phyloP scores from a whole-genome alignment of 805 yeast genomes.

The Ogataea philodendri region DNA sequence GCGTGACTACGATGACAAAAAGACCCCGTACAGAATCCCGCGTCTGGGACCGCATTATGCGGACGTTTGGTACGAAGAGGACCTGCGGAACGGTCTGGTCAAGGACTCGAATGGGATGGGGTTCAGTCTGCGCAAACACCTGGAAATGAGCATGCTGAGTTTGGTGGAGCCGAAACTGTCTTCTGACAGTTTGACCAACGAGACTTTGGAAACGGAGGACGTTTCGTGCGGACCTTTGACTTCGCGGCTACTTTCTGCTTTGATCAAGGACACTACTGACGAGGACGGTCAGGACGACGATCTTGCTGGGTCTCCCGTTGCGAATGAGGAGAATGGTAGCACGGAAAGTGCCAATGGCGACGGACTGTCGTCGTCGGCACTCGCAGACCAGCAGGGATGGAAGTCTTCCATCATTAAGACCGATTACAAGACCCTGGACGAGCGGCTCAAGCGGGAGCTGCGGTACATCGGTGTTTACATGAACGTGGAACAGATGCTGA shows the following conservation, averaged over 20 bases:
- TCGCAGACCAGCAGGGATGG: constrained; percentile 47
- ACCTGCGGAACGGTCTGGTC: constrained; percentile 38
- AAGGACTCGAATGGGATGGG: constrained; percentile 17
- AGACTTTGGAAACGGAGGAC: constrained; percentile 63
- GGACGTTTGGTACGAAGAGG: constrained; percentile 86
- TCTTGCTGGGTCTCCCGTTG: constrained; percentile 23
- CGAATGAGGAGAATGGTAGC: constrained; percentile 13
- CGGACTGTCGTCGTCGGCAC: constrained; percentile 24
- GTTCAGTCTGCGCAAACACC: constrained; percentile 20
- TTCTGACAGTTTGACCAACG: constrained; percentile 56
- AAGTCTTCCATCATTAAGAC: constrained; percentile 44
- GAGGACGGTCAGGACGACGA: constrained; percentile 21
- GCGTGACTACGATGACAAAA: constrained; percentile 59
- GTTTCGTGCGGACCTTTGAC: constrained; percentile 91
- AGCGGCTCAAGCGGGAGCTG: constrained; percentile 80
- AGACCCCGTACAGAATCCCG: constrained; percentile 77
- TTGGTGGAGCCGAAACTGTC: constrained; percentile 53
- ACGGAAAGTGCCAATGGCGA: constrained; percentile 5
- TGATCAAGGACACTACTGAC: constrained; percentile 50
- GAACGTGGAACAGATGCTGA: constrained; percentile 48
- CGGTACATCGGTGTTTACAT: constrained; percentile 86
- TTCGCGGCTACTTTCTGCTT: constrained; percentile 77
- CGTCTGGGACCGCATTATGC: constrained; percentile 80
- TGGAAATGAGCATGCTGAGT: constrained; percentile 25
- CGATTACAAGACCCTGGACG: constrained; percentile 82